Percentiles rank a stretch among this genome's conserved stretches.
These are phyloP conservation scores for Amanita fuliginea DNA, from an alignment of 768 basidiomycete species.

Conservation along the genomic window DNA sequence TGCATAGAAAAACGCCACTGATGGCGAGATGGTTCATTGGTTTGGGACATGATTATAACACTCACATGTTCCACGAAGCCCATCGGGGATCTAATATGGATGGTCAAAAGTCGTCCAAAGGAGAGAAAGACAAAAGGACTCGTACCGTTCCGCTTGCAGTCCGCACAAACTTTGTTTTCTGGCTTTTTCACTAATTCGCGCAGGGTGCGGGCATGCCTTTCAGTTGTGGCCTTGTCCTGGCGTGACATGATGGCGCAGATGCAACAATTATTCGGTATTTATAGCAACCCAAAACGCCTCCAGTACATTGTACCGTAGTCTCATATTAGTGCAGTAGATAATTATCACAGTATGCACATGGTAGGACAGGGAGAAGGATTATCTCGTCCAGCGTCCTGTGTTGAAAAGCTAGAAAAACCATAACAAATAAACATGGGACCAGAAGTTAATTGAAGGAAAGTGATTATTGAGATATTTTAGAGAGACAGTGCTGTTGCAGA, in stretches of 20 bases:
- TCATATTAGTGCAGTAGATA: constrained; percentile 3
- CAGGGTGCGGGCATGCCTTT: constrained; percentile 65
- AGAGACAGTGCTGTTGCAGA: constrained; percentile 4
- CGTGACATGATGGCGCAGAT: constrained; percentile 25
- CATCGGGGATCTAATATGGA: constrained; percentile 74
- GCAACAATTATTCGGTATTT: not conserved
- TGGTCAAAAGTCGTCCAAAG: constrained; percentile 1
- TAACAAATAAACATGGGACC: constrained; percentile 5
- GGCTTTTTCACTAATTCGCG: constrained; percentile 81
- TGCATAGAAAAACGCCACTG: constrained; percentile 91
- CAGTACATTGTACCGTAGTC: constrained; percentile 2
- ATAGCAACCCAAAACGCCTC: not conserved
- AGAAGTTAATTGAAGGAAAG: not conserved
- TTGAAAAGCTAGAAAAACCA: not conserved
- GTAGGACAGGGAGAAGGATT: not conserved
- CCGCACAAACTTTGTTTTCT: constrained; percentile 91
- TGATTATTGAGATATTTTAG: constrained; percentile 5
- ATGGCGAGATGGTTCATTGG: not conserved
- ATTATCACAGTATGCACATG: constrained; percentile 4
- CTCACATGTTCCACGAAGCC: constrained; percentile 95
- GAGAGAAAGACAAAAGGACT: constrained; percentile 5
- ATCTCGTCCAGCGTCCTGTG: not conserved
- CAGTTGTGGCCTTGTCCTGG: constrained; percentile 82
- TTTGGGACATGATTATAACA: not conserved
- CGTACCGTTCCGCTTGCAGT: constrained; percentile 93